phyloP scores from a whole-genome alignment of 352 stramenopile species.

The Aphanomyces astaci region DNA sequence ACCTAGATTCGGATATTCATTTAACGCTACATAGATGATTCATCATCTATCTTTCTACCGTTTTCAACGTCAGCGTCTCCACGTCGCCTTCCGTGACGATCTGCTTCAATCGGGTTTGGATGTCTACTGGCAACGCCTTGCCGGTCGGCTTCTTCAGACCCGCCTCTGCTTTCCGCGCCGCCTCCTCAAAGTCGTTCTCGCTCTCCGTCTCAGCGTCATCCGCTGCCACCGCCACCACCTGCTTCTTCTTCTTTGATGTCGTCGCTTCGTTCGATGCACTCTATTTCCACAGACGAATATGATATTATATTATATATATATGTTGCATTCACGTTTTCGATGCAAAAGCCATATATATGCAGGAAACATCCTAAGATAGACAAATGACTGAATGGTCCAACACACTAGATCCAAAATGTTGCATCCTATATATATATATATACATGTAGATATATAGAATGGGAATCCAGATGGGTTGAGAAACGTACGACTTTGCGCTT shows the following conservation, averaged over 20 bases:
- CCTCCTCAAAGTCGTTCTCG: constrained; percentile 51
- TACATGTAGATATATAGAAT: too few species aligned
- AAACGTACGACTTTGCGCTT: not conserved
- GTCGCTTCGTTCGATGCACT: too few species aligned
- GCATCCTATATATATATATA: too few species aligned
- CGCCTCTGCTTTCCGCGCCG: constrained; percentile 16
- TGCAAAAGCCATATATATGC: not conserved
- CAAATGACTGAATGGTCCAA: too few species aligned
- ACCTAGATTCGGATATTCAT: not conserved
- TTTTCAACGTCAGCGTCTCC: constrained; percentile 77
- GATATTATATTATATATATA: too few species aligned
- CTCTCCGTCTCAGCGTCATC: constrained; percentile 41
- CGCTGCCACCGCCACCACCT: constrained; percentile 20
- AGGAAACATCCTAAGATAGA: too few species aligned
- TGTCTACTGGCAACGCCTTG: constrained; percentile 34
- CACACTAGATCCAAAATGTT: too few species aligned
- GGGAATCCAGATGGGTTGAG: too few species aligned
- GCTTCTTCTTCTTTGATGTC: constrained; percentile 34
- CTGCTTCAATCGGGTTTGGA: constrained; percentile 58
- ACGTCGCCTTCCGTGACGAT: constrained; percentile 72
- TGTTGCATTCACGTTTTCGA: too few species aligned
- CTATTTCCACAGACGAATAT: too few species aligned
- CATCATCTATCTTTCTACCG: constrained; percentile 31
- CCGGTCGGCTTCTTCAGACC: constrained; percentile 24
- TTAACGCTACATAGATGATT: not conserved